Conservation (phyloP, 768 basidiomycete genomes). For the Tulasnella sp. region DNA sequence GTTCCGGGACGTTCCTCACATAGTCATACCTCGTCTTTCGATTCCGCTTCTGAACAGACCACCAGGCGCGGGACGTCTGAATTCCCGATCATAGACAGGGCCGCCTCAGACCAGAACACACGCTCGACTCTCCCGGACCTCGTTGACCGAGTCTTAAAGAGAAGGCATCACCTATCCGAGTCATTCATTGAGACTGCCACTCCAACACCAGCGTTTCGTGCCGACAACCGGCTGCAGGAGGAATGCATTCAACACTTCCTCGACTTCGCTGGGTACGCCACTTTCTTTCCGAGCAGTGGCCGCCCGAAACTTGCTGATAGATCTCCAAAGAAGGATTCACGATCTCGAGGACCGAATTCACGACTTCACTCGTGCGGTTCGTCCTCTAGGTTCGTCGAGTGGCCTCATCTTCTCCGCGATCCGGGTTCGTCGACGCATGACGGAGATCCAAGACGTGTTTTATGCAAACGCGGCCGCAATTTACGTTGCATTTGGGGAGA, state of each 20-base stretch:
- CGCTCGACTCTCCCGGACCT: background rate
- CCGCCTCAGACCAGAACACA: background rate
- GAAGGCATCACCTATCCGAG: background rate
- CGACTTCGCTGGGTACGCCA: slow-evolving; percentile 54
- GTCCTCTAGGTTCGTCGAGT: slow-evolving; percentile 74
- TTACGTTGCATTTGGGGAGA: no score
- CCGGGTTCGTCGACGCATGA: slow-evolving; percentile 63
- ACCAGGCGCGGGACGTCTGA: background rate
- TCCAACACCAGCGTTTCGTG: slow-evolving; percentile 30
- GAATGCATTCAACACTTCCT: slow-evolving; percentile 62
- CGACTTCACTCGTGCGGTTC: slow-evolving; percentile 70
- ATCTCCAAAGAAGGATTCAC: slow-evolving; percentile 47
- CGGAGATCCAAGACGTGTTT: slow-evolving; percentile 61
- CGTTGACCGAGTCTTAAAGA: background rate
- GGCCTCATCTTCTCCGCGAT: slow-evolving; percentile 71
- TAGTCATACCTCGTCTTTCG: background rate
- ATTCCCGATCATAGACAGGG: background rate
- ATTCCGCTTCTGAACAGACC: background rate
- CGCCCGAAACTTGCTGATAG: background rate
- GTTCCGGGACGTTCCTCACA: background rate
- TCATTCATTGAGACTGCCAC: background rate
- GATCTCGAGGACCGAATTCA: slow-evolving; percentile 68
- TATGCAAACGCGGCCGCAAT: no score
- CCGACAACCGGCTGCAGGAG: slow-evolving; percentile 65
- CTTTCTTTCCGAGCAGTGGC: background rate